Percentiles rank a stretch among this genome's conserved stretches.
These are phyloP conservation scores for Suhomyces terraborum DNA, from an alignment of 1,139 yeast species.

Conservation along the genomic window DNA sequence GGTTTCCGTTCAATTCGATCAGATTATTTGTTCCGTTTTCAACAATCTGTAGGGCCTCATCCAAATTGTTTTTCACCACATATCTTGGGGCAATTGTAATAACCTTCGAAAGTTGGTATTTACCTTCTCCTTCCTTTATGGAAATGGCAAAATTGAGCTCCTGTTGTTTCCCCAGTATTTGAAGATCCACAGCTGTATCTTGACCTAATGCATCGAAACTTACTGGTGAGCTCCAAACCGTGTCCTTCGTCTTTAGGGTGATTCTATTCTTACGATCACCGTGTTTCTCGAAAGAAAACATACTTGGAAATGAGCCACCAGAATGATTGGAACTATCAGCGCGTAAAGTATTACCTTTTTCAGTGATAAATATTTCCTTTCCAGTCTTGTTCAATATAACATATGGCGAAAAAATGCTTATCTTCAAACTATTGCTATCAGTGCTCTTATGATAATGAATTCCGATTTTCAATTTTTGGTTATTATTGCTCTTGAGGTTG, in stretches of 20 bases:
- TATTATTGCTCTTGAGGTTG: slow-evolving; percentile 55
- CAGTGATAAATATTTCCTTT: slow-evolving; percentile 59
- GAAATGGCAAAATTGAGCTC: slow-evolving; percentile 79
- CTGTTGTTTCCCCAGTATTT: slow-evolving; percentile 55
- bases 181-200: slow-evolving; percentile 63
- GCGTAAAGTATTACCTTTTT: slow-evolving; percentile 55
- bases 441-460: slow-evolving; percentile 61
- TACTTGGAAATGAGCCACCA: slow-evolving; percentile 53
- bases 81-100: slow-evolving; percentile 84
- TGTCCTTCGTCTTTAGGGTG: slow-evolving; percentile 64
- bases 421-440: slow-evolving; percentile 54
- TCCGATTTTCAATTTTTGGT: slow-evolving; percentile 64
- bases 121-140: slow-evolving; percentile 85
- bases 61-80: slow-evolving; percentile 64
- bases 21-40: slow-evolving; percentile 66
- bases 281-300: slow-evolving; percentile 79
- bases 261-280: slow-evolving; percentile 69
- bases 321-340: slow-evolving; percentile 30
- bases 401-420: slow-evolving; percentile 83
- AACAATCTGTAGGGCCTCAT: slow-evolving; percentile 58
- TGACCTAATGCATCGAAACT: slow-evolving; percentile 94
- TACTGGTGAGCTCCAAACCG: slow-evolving; percentile 73
- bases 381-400: slow-evolving; percentile 81
- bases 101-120: slow-evolving; percentile 73
- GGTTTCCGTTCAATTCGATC: slow-evolving; percentile 48